Evolutionary conservation across 805 yeast genomes (phyloP), one percentile per base, ranked within the genome.

Genomic region (Pichia membranifaciens): DNA sequence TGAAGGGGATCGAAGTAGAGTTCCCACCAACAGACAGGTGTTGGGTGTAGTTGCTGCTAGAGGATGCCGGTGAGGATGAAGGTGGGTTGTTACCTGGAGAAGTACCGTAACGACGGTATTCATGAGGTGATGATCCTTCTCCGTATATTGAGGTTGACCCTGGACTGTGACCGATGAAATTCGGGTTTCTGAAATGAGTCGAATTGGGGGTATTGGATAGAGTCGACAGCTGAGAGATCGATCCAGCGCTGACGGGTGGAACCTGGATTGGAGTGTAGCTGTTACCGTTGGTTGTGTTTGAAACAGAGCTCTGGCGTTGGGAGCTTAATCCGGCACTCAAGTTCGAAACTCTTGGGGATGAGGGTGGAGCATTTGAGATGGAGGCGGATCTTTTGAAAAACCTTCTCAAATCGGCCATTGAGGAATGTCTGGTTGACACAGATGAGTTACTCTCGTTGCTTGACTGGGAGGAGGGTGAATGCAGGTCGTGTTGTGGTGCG

Each of bases 321-420:
- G 61, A 58, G 42, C 58, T 57, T 28, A 64, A 52, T 4, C 68
- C 68, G 7, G 67, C 74, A 69, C 62, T 60, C 43, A 64, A 44
- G 39, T 64, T 61, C 2, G 67, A 63, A 12, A 63, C 62, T 41
- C 66, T 56, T 18, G 67, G 66, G 12, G 60, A 53, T 5, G 58
- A 51, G 9, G 50, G 39, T 2, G 22, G 5, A n/a, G 42, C 42
- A 16, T 49, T 44, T 12, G 59, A 56, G 3, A 52, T 41, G 4
- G 62, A 39, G 4, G 56, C 54, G 8, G 70, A 59, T 47, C 75
- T 73, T 51, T 79, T 82, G 70, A 85, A 85, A 58, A 85, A 84
- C 42, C 88, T 70, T 58, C 84, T 81, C 57, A 85, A 64, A 61
- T 84, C 86, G 16, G 85, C 89, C 82, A 85, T 84, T 7, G 90